phyloP scores from a whole-genome alignment of 495 filamentous ascomycete species.

The Hypoxylon fragiforme region DNA sequence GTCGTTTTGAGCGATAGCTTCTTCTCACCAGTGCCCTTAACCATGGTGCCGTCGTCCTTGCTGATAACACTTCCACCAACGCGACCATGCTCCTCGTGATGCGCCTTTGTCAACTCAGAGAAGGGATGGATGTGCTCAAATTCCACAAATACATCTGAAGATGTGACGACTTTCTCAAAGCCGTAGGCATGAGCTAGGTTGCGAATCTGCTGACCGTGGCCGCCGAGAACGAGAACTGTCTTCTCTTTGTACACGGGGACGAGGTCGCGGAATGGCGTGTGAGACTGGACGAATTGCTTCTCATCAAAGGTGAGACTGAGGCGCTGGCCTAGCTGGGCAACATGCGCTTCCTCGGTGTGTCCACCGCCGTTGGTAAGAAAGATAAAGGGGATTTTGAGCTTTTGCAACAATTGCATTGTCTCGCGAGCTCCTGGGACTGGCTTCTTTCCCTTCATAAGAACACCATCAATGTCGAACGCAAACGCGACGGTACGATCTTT shows the following conservation, averaged over 20 bases:
- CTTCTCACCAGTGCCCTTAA: background rate
- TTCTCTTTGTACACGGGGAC: constrained; percentile 61
- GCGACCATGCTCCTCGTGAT: constrained; percentile 63
- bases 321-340: constrained; percentile 65
- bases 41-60: background rate
- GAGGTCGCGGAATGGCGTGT: constrained; percentile 70
- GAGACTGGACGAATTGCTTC: constrained; percentile 75
- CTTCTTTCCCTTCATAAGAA: constrained; percentile 72
- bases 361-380: constrained; percentile 88
- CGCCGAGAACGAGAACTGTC: constrained; percentile 71
- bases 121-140: constrained; percentile 74
- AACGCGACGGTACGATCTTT: constrained; percentile 59
- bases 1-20: constrained; percentile 46
- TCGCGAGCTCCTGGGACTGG: constrained; percentile 69
- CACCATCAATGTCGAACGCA: constrained; percentile 88
- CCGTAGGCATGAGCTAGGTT: constrained; percentile 75
- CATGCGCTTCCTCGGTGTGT: constrained; percentile 68
- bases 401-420: constrained; percentile 65
- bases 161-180: constrained; percentile 74
- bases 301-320: constrained; percentile 58
- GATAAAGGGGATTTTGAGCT: constrained; percentile 72
- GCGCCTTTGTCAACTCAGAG: constrained; percentile 59
- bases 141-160: constrained; percentile 69
- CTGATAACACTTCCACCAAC: constrained; percentile 47
- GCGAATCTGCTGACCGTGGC: constrained; percentile 70